These are phyloP conservation scores for Glomus cerebriforme DNA, from an alignment of 192 early-diverging fungal species.

Conservation along the genomic window DNA sequence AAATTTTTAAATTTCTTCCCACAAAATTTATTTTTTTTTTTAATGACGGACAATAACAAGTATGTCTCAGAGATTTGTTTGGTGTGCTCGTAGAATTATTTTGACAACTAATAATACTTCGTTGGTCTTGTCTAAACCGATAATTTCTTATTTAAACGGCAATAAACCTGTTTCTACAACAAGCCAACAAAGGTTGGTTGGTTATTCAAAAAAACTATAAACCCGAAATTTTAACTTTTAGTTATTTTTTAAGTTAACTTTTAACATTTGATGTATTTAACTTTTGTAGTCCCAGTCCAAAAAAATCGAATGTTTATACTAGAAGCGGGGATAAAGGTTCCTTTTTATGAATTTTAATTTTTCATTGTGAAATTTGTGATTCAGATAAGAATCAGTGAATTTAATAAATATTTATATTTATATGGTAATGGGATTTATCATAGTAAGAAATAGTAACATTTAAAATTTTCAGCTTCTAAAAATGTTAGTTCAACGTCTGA, in stretches of 20 bases:
- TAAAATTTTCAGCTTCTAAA: too few relatives aligned
- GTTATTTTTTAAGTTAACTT: neutral
- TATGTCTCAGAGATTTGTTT: slow-evolving; percentile 2
- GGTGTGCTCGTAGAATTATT: neutral
- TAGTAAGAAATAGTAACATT: too few relatives aligned
- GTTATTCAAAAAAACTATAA: slow-evolving; percentile 15
- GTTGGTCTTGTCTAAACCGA: neutral
- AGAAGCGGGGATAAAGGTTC: slow-evolving; percentile 85
- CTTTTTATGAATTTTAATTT: neutral
- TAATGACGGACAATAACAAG: slow-evolving; percentile 2
- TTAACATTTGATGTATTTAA: neutral
- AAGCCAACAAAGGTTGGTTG: slow-evolving; percentile 31
- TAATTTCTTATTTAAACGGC: neutral
- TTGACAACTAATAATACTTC: slow-evolving; percentile 27
- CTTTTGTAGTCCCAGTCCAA: slow-evolving; percentile 30
- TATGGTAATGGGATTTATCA: too few relatives aligned
- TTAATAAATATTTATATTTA: neutral
- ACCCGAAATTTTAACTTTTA: neutral
- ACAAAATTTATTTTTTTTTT: neutral
- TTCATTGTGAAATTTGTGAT: neutral
- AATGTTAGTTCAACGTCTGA: too few relatives aligned
- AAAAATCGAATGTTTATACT: slow-evolving; percentile 81
- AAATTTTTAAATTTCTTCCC: too few relatives aligned
- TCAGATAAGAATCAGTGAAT: neutral
- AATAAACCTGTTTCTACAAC: neutral